Conservation (phyloP, 768 basidiomycete species). For the Leccinum pellstonianum region DNA sequence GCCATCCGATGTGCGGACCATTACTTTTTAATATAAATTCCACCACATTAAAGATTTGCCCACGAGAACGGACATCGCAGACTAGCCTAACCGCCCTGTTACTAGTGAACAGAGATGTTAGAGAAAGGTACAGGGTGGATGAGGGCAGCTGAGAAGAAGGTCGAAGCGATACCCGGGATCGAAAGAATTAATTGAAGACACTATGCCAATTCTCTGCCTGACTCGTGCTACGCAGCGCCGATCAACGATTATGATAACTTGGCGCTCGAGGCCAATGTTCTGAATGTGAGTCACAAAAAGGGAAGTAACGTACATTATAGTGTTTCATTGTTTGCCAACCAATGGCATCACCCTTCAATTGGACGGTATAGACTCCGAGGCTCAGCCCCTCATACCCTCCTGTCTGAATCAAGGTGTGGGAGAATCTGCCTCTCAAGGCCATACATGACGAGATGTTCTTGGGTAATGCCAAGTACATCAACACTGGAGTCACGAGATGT, state of each 20-base stretch:
- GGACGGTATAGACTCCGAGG: constrained; percentile 34
- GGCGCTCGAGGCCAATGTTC: background rate
- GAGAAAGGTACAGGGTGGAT: background rate
- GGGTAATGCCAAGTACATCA: constrained; percentile 25
- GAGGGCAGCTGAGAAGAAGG: background rate
- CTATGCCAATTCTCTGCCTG: no score
- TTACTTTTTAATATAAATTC: background rate
- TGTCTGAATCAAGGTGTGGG: constrained; percentile 28
- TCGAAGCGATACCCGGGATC: background rate
- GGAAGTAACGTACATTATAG: constrained; percentile 4
- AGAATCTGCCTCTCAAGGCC: constrained; percentile 27
- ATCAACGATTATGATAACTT: background rate
- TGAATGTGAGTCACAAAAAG: background rate
- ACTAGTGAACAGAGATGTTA: background rate
- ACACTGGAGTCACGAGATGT: constrained; percentile 34
- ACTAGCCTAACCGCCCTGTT: background rate
- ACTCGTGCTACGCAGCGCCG: no score
- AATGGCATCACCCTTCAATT: constrained; percentile 10
- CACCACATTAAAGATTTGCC: background rate
- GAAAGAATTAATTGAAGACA: background rate
- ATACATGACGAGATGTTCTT: constrained; percentile 22
- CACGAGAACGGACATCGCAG: background rate
- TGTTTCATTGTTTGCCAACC: background rate
- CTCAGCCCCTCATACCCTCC: constrained; percentile 33
- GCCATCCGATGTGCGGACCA: background rate